A percentile compares a stretch with the other conserved stretches of the same genome.
Conservation (phyloP, 306 rosid species). For the Prosopis cineraria region DNA sequence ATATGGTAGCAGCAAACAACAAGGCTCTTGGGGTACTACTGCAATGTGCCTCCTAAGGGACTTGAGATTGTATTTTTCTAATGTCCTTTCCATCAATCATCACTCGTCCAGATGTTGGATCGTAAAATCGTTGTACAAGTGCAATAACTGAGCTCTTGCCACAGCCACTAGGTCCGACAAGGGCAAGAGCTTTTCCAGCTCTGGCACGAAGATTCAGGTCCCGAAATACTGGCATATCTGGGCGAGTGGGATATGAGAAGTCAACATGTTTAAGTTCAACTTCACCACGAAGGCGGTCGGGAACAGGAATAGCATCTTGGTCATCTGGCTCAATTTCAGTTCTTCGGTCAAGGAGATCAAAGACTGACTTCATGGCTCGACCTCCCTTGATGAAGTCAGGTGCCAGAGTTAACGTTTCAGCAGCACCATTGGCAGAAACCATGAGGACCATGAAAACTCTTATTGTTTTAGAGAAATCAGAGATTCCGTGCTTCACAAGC, state of each 20-base stretch:
- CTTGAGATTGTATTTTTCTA: constrained; percentile 89
- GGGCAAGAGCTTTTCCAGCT: constrained; percentile 96
- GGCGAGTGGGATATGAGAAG: constrained; percentile 88
- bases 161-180: constrained; percentile 98
- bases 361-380: constrained; percentile 92
- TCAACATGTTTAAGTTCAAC: constrained; percentile 93
- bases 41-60: constrained; percentile 90
- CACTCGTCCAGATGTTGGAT: constrained; percentile 88
- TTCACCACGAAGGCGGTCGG: constrained; percentile 92
- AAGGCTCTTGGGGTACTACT: constrained; percentile 95
- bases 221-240: constrained; percentile 84
- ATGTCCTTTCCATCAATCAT: constrained; percentile 92
- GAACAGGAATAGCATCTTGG: constrained; percentile 69
- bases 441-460: constrained; percentile 96
- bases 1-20: constrained; percentile 83
- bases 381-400: constrained; percentile 99
- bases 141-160: constrained; percentile 96
- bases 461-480: constrained; percentile 91
- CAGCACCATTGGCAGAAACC: constrained; percentile 99
- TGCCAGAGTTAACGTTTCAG: constrained; percentile 95
- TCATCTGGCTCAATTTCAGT: constrained; percentile 99
- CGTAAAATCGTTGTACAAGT: constrained; percentile 84
- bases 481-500: constrained; percentile 97
- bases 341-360: constrained; percentile 90
- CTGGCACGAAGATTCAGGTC: constrained; percentile 90